Evolutionary conservation across 192 early-diverging fungal genomes (phyloP), one percentile per base, ranked within the genome.

Genomic region (Coemansia sp.): DNA sequence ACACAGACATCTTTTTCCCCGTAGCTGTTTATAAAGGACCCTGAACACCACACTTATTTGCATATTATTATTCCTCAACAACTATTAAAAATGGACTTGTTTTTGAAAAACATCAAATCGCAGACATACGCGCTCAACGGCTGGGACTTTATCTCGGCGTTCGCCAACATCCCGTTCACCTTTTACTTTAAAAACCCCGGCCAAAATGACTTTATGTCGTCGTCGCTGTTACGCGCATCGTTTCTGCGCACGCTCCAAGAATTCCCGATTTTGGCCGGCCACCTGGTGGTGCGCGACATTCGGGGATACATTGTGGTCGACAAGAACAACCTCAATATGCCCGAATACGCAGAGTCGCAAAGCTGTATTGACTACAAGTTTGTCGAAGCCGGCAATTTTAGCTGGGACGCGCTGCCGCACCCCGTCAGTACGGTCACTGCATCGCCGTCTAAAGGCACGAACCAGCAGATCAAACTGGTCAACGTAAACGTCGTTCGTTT

Each of bases 151-250:
- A 67, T 69, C 26, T 57, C 64, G 0, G 59, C 68, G 28, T 74
- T 79, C 49, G 59, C 66, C 46, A 79, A 79, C 57, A 73, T 79
- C 20, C 77, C 77, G 0, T 73, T 62, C 53, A 62, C 69, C 47
- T 74, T 62, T 17, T 80, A 71, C 36, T 80, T 57, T 19, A 60
- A 57, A 37, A 74, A 74, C 59, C 0, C 44, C 28, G 36, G 12
- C 23, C 44, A 25, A 1, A 57, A 57, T 17, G 53, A 12, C 2
- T 80, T 80, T 59, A 80, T 80, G 77, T 62, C 72, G 5, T 64
- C 58, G 14, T 62, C 58, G 2, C 59, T 46, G 17, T 51, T 80
- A 10, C 62, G 50, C 36, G 19, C 38, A 20, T 55, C 68, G 14
- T 74, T 80, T 44, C 62, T 74, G 23, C 60, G 60, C 11, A 62